These are phyloP conservation scores for Elsinoe batatas DNA, from an alignment of 2,329 filamentous ascomycete species.

Conservation along the genomic window DNA sequence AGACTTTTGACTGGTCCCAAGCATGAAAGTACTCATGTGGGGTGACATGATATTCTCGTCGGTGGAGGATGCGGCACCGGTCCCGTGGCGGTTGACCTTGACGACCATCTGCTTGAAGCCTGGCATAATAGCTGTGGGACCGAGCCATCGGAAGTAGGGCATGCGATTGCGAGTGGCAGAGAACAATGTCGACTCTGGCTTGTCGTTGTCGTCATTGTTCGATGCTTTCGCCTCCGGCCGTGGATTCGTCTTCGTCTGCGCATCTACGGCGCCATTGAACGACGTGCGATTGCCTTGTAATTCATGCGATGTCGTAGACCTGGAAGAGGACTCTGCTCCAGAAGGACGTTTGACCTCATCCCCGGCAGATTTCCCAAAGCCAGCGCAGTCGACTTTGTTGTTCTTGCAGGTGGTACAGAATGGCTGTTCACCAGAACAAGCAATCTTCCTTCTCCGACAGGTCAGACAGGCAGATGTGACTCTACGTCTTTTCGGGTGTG, in stretches of 20 bases:
- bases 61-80: constrained; percentile 49
- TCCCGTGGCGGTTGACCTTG: constrained; percentile 57
- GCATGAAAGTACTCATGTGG: constrained; percentile 15
- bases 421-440: constrained; percentile 37
- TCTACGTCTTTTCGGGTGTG: constrained; percentile 66
- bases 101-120: constrained; percentile 91
- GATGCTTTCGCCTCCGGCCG: background rate
- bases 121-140: constrained; percentile 80
- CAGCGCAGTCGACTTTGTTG: constrained; percentile 40
- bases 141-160: constrained; percentile 85
- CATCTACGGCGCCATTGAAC: background rate
- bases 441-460: constrained; percentile 41
- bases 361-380: constrained; percentile 29
- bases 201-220: background rate
- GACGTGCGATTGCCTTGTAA: background rate
- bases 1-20: constrained; percentile 4
- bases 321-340: background rate
- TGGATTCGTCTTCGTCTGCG: background rate
- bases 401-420: constrained; percentile 37
- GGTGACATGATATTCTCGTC: constrained; percentile 29
- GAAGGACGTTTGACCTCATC: background rate
- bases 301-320: background rate
- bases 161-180: constrained; percentile 49
- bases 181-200: constrained; percentile 19
- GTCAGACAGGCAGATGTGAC: constrained; percentile 60